Percentiles rank a stretch among this genome's conserved stretches.
phyloP scores from a whole-genome alignment of 768 basidiomycete genomes.

The Cystofilobasidium macerans region DNA sequence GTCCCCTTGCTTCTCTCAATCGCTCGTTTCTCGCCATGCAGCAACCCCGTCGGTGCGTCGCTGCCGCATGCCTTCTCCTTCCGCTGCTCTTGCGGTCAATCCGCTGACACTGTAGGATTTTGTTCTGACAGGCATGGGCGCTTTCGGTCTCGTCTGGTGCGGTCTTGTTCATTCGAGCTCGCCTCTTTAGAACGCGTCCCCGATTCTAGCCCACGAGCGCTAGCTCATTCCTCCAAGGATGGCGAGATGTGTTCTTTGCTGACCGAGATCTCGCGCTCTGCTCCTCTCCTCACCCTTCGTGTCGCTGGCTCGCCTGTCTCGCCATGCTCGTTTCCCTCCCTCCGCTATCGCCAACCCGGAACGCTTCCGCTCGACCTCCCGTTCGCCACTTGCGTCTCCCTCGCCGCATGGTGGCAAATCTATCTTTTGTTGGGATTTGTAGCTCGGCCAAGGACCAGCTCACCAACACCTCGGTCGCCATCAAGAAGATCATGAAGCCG shows the following conservation, averaged over 20 bases:
- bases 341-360: no score
- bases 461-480: conserved; percentile 83
- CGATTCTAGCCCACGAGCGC: no score
- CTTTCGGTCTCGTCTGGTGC: conserved; percentile 96
- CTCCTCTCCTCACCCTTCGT: no score
- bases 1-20: conserved; percentile 15
- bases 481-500: conserved; percentile 99
- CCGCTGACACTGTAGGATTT: no score
- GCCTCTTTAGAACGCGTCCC: conserved; percentile 15
- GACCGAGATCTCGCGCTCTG: no score
- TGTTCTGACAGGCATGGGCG: conserved; percentile 51
- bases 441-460: conserved; percentile 94
- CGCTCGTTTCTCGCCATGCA: conserved; percentile 21
- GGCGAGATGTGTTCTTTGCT: no score
- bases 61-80: background rate
- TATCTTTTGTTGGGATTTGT: background rate
- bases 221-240: no score
- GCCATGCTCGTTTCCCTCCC: no score
- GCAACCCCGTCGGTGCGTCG: conserved; percentile 20
- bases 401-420: no score
- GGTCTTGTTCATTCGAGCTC: conserved; percentile 31
- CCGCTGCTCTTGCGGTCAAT: no score
- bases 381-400: background rate
- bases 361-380: background rate
- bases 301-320: no score